Conservation (phyloP, 176 grass and related monocot genomes). For the Tuctoria greenei region DNA sequence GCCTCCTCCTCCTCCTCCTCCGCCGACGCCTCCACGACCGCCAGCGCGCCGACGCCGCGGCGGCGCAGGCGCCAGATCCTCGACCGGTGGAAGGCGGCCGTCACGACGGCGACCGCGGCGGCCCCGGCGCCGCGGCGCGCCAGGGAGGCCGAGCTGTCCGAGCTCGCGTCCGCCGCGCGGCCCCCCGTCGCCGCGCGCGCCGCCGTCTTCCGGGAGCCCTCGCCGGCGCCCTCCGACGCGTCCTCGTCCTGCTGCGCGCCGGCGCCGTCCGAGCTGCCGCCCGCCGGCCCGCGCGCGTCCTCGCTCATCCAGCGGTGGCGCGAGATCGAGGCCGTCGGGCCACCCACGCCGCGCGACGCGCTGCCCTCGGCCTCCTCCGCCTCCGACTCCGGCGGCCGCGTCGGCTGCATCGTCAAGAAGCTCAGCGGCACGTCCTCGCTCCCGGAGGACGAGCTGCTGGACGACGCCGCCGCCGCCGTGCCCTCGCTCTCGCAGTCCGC, state of each 20-base stretch:
- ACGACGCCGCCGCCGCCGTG: constrained; percentile 5
- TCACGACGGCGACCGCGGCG: constrained; percentile 19
- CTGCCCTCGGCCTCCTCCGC: too few relatives aligned
- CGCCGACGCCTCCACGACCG: background rate
- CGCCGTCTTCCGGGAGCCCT: constrained; percentile 49
- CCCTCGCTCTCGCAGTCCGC: constrained; percentile 33
- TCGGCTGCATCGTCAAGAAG: constrained; percentile 54
- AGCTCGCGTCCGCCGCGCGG: constrained; percentile 46
- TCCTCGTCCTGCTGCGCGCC: constrained; percentile 12
- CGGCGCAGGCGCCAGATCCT: constrained; percentile 47
- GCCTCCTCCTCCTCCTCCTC: constrained; percentile 8
- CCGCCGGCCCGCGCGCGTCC: constrained; percentile 64
- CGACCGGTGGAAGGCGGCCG: constrained; percentile 57
- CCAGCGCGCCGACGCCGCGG: constrained; percentile 36
- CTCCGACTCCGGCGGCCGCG: constrained; percentile 49
- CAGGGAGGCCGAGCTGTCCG: constrained; percentile 59
- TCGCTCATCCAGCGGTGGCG: constrained; percentile 97
- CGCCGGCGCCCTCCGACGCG: constrained; percentile 44
- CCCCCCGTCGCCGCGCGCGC: constrained; percentile 65
- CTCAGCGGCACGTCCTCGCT: constrained; percentile 46
- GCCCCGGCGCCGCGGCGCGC: constrained; percentile 43
- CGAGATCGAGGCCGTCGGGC: constrained; percentile 70
- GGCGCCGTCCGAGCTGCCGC: constrained; percentile 29
- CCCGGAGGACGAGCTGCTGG: constrained; percentile 49
- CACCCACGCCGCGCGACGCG: constrained; percentile 27